Evolutionary conservation across 768 basidiomycete genomes (phyloP), one percentile per base, ranked within the genome.

Genomic region (Termitomyces sp.): DNA sequence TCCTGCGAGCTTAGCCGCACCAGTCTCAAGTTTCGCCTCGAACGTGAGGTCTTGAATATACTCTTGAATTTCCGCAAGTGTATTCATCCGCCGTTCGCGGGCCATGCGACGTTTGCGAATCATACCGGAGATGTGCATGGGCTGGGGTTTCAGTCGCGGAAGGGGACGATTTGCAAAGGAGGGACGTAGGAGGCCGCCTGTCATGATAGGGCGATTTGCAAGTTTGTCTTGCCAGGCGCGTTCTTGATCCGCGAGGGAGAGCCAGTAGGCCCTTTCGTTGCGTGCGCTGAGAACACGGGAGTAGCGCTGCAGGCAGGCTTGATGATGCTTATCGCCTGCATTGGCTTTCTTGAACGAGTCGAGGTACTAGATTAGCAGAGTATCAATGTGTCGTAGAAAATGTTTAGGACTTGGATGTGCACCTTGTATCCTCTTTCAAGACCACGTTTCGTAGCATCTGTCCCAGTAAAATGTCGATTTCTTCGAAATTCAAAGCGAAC

Each of bases 111-210:
- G 73, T 27, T 73, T 72, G 9, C 72, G 66, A 34, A 95, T 89
- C 74, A 94, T 91, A 67, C 81, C 79, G 1, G 81, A 77, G 44
- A 94, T 80, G n/a, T 79, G 74, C 5, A 71, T 62, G 0, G 95
- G 94, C 59, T 96, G 92, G 0, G 90, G 91, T 40, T 79, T 83
- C 62, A 97, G 73, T 0, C 90, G 83, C 0, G 92, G 92, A 14
- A 97, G 78, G 1, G 92, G 90, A 0, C 72, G 76, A 66, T 92
- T 83, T 69, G 71, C 82, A 8, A 81, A 51, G 0, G 86, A 77
- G 0, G 91, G 80, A 11, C 82, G 83, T n/a, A 92, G 66, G 66
- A 82, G 81, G 2, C 76, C 79, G 5, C 91, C 89, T 7, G 89
- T 92, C 57, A 92, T 69, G 34, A 87, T 84, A 12, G 89, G 85